phyloP scores from a whole-genome alignment of 768 basidiomycete species.

The Serendipita sp. region DNA sequence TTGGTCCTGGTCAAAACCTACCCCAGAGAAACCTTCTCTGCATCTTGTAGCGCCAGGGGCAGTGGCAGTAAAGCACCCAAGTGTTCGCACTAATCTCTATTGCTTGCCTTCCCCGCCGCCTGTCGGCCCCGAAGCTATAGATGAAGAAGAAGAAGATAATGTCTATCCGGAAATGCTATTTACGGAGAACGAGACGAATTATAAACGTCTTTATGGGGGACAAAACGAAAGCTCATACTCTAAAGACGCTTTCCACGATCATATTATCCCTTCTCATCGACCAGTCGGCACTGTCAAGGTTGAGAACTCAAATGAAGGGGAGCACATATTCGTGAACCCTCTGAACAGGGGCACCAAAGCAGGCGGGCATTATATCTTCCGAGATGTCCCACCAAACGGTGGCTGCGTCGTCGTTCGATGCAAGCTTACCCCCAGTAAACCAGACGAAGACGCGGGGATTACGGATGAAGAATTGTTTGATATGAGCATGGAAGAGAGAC shows the following conservation, averaged over 20 bases:
- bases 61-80: conserved; percentile 56
- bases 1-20: conserved; percentile 74
- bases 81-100: conserved; percentile 63
- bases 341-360: conserved; percentile 78
- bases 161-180: conserved; percentile 79
- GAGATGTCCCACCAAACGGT: conserved; percentile 72
- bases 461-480: conserved; percentile 85
- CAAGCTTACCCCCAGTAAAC: conserved; percentile 67
- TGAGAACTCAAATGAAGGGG: conserved; percentile 12
- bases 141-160: conserved; percentile 44
- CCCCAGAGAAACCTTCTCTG: conserved; percentile 41
- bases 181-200: conserved; percentile 97
- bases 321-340: conserved; percentile 60
- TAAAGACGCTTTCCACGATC: conserved; percentile 98
- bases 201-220: conserved; percentile 74
- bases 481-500: conserved; percentile 70
- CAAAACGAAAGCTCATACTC: conserved; percentile 67
- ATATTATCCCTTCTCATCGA: conserved; percentile 78
- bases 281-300: conserved; percentile 24
- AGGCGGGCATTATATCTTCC: conserved; percentile 81
- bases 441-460: conserved; percentile 61
- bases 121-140: conserved; percentile 37
- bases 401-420: conserved; percentile 91
- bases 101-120: conserved; percentile 87
- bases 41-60: conserved; percentile 34